Conservation (phyloP, 2,329 filamentous ascomycete genomes). For the Capronia epimyces region DNA sequence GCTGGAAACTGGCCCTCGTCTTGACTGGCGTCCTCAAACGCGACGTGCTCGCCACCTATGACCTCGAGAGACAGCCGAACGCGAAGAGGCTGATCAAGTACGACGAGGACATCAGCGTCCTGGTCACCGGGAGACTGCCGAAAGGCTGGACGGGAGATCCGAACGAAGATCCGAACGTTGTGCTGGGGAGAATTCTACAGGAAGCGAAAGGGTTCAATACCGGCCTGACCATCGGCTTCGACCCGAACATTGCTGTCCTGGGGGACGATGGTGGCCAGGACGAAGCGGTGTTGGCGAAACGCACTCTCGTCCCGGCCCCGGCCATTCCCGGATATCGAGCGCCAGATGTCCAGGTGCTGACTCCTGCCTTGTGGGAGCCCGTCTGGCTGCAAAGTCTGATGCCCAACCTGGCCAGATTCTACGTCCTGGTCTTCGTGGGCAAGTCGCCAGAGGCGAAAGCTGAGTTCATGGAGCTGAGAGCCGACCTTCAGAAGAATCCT, state of each 20-base stretch:
- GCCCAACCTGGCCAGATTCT: slow-evolving; percentile 29
- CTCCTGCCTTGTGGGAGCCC: slow-evolving; percentile 26
- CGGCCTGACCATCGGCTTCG: slow-evolving; percentile 30
- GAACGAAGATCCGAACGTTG: slow-evolving; percentile 29
- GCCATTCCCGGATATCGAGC: slow-evolving; percentile 28
- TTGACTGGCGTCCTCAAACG: slow-evolving; percentile 25
- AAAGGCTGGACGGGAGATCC: slow-evolving; percentile 33
- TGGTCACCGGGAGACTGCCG: slow-evolving; percentile 32
- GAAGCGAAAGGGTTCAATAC: slow-evolving; percentile 30
- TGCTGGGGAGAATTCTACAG: slow-evolving; percentile 29
- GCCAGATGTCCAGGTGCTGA: slow-evolving; percentile 28
- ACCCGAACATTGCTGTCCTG: slow-evolving; percentile 24
- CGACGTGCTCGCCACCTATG: slow-evolving; percentile 31
- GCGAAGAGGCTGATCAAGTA: slow-evolving; percentile 33
- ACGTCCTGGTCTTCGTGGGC: slow-evolving; percentile 28
- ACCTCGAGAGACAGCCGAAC: slow-evolving; percentile 31
- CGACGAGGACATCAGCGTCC: slow-evolving; percentile 31
- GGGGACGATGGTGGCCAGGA: slow-evolving; percentile 9
- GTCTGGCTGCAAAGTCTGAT: slow-evolving; percentile 27
- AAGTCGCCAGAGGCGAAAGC: slow-evolving; percentile 13
- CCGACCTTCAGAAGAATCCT: slow-evolving; percentile 75
- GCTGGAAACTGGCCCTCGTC: slow-evolving; percentile 27
- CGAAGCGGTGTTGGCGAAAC: slow-evolving; percentile 11
- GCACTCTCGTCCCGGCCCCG: slow-evolving; percentile 22
- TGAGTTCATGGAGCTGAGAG: slow-evolving; percentile 64